Base-by-base conservation (phyloP, 169 alveolate genomes). In the Eimeria maxima region DNA sequence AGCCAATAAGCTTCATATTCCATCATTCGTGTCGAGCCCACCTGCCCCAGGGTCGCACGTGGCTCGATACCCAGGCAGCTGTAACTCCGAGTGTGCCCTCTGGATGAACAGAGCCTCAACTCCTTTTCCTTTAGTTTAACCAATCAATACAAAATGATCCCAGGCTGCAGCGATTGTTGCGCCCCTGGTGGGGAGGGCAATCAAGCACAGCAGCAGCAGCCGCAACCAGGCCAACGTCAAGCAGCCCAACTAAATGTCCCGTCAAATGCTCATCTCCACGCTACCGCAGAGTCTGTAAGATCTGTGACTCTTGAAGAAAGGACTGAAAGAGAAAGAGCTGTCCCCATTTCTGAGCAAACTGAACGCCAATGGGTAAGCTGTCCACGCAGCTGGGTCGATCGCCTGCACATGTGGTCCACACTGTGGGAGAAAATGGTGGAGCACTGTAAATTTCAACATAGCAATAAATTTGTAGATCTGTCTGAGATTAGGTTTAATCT, bases 321-420 rank as follows among this genome's bases (percentile, higher is more conserved):
- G 38, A 44, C 97, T 27, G 98, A 97, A 78, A 93, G 93, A 73
- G 29, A 96, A 11, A 95, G 97, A 44, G 96, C 98, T 27, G 97
- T 91, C 29, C 97, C 95, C 81, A 78, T 97, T 53, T 81, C 97
- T 29, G 97, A 95, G 74, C 97, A 95, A 83, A 97, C 98, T 22
- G 97, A 97, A 47, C 96, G 98, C 57, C 97, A 97, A 80, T 97
- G 97, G 95, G 98, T 97, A 63, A 96, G 96, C 50, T 27, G 67
- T 81, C 90, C 29, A 33, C 53, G 71, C 69, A 29, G 53, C 16
- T 27, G 71, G 71, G 90, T 53, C 71, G 50, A 53, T 55, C 13
- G 22, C 38, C n/a, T 5, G 69, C 73, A 13, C 22, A 76, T 22
- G 7, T 44, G 87, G 0, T 44, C 42, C 87, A 45, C 60, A 11